phyloP scores from a whole-genome alignment of 108 stramenopile species.

The Halocafeteria seosinensis region DNA sequence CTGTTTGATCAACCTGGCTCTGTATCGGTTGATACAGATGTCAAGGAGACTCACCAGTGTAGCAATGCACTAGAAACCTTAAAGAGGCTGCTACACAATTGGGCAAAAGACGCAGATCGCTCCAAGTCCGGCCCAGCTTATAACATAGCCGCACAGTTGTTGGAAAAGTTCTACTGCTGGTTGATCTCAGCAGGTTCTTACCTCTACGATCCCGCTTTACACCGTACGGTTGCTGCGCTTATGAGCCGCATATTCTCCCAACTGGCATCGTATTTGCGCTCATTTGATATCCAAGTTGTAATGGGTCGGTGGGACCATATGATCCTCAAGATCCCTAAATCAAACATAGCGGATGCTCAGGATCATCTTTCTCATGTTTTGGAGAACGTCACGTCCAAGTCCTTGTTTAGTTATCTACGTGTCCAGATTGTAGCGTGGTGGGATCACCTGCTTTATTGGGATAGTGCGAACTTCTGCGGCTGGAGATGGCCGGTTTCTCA shows the following conservation, averaged over 20 bases:
- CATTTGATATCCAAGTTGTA: conserved; percentile 75
- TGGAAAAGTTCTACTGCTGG: conserved; percentile 69
- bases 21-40: too few relatives aligned
- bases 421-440: conserved; percentile 42
- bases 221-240: conserved; percentile 60
- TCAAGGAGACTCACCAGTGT: too few relatives aligned
- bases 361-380: conserved; percentile 81
- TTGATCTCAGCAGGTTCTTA: conserved; percentile 60
- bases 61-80: too few relatives aligned
- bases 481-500: conserved; percentile 27
- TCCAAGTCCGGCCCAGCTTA: too few relatives aligned
- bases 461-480: conserved; percentile 81
- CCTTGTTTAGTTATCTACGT: conserved; percentile 18
- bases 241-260: conserved; percentile 69
- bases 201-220: conserved; percentile 75
- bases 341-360: conserved; percentile 47
- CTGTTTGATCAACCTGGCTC: too few relatives aligned
- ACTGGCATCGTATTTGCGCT: conserved; percentile 72
- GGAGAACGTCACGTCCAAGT: conserved; percentile 39
- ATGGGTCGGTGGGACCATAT: conserved; percentile 70
- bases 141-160: too few relatives aligned
- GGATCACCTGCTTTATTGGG: conserved; percentile 63
- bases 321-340: conserved; percentile 76
- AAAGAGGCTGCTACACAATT: too few relatives aligned
- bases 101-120: too few relatives aligned